Evolutionary conservation across 345 rosid species (phyloP).

Genomic region (Pseudoturritis turrita): DNA sequence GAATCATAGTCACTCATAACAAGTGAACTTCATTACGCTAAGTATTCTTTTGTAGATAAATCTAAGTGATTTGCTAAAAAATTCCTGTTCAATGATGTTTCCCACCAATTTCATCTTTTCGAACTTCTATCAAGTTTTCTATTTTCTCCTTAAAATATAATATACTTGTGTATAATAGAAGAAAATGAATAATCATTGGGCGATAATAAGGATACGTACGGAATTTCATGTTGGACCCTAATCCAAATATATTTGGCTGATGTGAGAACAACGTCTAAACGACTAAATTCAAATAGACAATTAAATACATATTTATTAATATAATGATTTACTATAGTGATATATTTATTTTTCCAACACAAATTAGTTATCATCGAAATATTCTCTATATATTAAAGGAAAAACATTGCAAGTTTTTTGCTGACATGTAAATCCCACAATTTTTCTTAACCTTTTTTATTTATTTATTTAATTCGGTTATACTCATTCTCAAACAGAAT

Average conservation of each 20-base stretch:
- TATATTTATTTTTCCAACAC: background rate
- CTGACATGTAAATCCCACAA: too few relatives aligned
- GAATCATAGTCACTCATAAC: constrained; percentile 16
- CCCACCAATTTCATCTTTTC: constrained; percentile 6
- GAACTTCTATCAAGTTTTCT: background rate
- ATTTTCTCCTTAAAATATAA: background rate
- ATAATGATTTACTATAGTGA: background rate
- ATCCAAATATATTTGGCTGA: constrained; percentile 5
- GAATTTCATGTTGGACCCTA: constrained; percentile 3
- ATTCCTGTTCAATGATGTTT: constrained; percentile 20
- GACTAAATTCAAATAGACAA: background rate
- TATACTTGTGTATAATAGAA: background rate
- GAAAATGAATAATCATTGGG: background rate
- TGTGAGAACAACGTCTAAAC: constrained; percentile 1
- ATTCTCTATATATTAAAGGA: too few relatives aligned
- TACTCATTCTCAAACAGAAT: too few relatives aligned
- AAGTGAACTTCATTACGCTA: constrained; percentile 31
- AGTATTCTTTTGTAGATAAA: constrained; percentile 21
- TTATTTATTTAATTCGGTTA: too few relatives aligned
- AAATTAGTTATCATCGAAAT: background rate
- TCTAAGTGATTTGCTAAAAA: constrained; percentile 5
- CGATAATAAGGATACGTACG: background rate
- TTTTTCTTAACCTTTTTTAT: too few relatives aligned
- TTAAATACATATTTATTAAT: background rate
- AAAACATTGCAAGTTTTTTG: too few relatives aligned